phyloP scores from a whole-genome alignment of 179 eudicot genomes.

The Spinacia oleracea region DNA sequence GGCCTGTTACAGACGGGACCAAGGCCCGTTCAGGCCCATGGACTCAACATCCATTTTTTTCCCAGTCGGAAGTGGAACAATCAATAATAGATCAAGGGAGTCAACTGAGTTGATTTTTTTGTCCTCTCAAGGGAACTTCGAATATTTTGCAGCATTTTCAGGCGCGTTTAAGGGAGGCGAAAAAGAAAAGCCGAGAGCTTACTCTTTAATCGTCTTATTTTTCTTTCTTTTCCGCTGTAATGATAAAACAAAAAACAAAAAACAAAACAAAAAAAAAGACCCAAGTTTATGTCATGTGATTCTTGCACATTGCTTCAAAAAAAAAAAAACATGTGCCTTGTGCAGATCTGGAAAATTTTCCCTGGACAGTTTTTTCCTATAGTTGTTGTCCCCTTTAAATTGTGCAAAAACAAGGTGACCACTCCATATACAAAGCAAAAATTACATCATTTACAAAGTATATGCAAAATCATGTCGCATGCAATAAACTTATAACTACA shows the following conservation, averaged over 20 bases:
- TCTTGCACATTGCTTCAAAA: constrained; percentile 1
- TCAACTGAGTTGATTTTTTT: too few relatives aligned
- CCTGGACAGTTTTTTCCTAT: neutral
- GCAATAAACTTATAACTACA: constrained; percentile 30
- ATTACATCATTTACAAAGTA: constrained; percentile 43
- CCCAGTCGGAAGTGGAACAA: neutral
- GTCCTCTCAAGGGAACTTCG: too few relatives aligned
- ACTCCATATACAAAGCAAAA: constrained; percentile 36
- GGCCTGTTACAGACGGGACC: too few relatives aligned
- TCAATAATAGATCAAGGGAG: too few relatives aligned
- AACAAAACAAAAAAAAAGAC: neutral
- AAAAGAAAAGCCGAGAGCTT: too few relatives aligned
- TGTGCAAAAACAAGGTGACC: constrained; percentile 11
- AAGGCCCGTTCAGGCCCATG: too few relatives aligned
- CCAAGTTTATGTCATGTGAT: neutral
- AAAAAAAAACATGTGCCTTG: neutral
- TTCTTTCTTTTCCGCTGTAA: neutral
- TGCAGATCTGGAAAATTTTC: constrained; percentile 13
- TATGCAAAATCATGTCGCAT: constrained; percentile 18
- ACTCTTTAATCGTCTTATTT: too few relatives aligned
- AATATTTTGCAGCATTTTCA: too few relatives aligned
- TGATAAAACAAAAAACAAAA: neutral
- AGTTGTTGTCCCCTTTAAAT: neutral
- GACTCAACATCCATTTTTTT: neutral
- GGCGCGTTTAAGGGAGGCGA: too few relatives aligned